Conservation (phyloP, 2,329 filamentous ascomycete species). For the Aspergillus uvarum region DNA sequence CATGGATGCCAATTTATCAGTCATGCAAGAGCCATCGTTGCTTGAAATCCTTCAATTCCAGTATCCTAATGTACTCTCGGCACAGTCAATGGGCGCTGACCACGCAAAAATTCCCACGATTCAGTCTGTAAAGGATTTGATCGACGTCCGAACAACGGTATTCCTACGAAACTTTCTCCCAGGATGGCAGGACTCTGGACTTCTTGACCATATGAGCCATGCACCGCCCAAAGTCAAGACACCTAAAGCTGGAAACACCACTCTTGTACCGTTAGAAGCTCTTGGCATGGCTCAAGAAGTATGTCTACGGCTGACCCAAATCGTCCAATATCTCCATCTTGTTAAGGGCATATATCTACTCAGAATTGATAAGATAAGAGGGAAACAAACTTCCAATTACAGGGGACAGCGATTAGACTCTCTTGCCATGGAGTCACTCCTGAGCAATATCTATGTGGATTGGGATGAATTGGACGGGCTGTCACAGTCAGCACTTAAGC, state of each 20-base stretch:
- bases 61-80: not conserved
- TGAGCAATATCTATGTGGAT: not conserved
- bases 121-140: not conserved
- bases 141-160: too few relatives aligned
- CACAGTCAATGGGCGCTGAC: not conserved
- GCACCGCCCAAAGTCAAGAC: not conserved
- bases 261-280: not conserved
- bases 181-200: not conserved
- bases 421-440: not conserved
- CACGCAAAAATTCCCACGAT: not conserved
- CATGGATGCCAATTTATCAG: not conserved
- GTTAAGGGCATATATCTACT: not conserved
- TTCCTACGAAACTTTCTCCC: not conserved
- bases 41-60: not conserved
- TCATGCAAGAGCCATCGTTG: not conserved
- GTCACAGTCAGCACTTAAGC: not conserved
- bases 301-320: not conserved
- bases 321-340: not conserved
- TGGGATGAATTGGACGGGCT: not conserved
- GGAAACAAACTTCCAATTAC: not conserved
- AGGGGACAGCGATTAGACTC: not conserved
- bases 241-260: not conserved
- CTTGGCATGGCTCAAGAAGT: not conserved
- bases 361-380: not conserved
- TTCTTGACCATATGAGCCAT: not conserved